These are phyloP conservation scores for Vitis riparia DNA, from an alignment of 164 flowering plant species.

Conservation along the genomic window DNA sequence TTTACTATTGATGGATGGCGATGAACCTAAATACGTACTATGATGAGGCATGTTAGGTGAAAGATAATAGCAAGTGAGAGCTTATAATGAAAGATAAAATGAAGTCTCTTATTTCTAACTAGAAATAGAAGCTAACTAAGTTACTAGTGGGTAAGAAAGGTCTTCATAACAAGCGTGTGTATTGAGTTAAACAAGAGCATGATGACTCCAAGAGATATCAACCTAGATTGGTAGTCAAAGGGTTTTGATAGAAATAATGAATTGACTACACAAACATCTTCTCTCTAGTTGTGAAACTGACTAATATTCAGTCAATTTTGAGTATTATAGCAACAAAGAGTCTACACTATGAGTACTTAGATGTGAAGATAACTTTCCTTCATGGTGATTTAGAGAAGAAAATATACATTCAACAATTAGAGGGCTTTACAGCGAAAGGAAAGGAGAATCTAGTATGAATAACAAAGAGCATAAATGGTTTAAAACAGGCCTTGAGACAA, in stretches of 20 bases:
- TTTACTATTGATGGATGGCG: too few species aligned
- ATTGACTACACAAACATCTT: not conserved
- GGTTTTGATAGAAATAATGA: not conserved
- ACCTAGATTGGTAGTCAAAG: not conserved
- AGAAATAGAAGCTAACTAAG: not conserved
- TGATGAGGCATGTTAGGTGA: too few species aligned
- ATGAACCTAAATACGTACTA: too few species aligned
- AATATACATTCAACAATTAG: not conserved
- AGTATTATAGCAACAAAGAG: not conserved
- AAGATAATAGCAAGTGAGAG: too few species aligned
- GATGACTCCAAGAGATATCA: not conserved
- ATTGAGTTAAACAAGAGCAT: not conserved
- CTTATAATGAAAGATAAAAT: too few species aligned
- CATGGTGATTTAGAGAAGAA: not conserved
- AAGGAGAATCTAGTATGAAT: not conserved
- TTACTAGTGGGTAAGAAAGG: not conserved
- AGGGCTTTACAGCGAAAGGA: not conserved
- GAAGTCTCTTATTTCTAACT: too few species aligned
- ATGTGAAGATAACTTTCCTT: not conserved
- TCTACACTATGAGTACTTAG: not conserved
- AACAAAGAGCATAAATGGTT: not conserved
- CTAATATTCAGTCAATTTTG: not conserved
- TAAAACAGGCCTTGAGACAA: not conserved
- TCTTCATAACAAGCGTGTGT: not conserved
- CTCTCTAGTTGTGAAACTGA: not conserved